A percentile compares a stretch with the other conserved stretches of the same genome.
Evolutionary conservation across 2,329 filamentous ascomycete species (phyloP).

Genomic region (Lecanosticta acicola): DNA sequence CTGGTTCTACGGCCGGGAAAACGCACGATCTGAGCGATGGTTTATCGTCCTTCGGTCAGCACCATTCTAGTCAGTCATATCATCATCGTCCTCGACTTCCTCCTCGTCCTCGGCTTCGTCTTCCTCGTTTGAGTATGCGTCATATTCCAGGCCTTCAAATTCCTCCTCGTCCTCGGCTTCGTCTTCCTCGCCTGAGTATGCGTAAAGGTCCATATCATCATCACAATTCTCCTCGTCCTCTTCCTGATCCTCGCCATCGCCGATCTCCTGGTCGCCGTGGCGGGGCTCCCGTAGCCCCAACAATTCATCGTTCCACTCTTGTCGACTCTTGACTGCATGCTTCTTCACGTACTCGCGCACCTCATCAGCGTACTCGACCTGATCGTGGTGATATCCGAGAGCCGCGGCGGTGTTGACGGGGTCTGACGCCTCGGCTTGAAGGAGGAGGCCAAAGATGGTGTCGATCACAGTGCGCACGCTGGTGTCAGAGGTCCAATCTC

Average conservation of each 20-base stretch:
- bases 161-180: no score
- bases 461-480: conserved; percentile 32
- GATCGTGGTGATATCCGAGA: conserved; percentile 32
- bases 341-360: conserved; percentile 27
- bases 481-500: conserved; percentile 36
- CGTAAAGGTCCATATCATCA: no score
- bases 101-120: no score
- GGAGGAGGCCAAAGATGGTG: conserved; percentile 33
- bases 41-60: no score
- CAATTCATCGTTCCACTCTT: conserved; percentile 26
- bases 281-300: conserved; percentile 10
- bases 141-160: no score
- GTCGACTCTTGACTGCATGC: conserved; percentile 29
- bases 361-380: conserved; percentile 31
- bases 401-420: conserved; percentile 32
- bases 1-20: no score
- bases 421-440: conserved; percentile 32
- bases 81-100: no score
- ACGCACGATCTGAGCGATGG: no score
- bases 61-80: no score
- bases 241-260: neutral
- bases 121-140: no score
- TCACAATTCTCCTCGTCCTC: neutral
- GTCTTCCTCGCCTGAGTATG: no score
- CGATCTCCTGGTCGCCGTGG: conserved; percentile 5